These are phyloP conservation scores for Haplographium delicatum DNA, from an alignment of 495 filamentous ascomycete species.

Conservation along the genomic window DNA sequence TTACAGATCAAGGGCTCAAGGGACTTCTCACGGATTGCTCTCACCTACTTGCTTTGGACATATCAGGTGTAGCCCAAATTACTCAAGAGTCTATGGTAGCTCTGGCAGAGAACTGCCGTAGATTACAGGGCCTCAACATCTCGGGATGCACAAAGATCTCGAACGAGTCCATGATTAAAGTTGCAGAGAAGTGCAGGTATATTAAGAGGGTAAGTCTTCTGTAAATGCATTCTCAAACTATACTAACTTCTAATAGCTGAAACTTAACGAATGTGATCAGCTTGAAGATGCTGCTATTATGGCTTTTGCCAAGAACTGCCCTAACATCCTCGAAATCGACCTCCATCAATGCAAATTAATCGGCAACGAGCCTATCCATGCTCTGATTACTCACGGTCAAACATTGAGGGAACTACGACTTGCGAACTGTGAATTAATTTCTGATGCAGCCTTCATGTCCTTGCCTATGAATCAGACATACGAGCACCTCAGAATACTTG, in stretches of 20 bases:
- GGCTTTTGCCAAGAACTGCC: constrained; percentile 82
- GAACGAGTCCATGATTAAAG: constrained; percentile 74
- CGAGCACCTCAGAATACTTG: constrained; percentile 87
- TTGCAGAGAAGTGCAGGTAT: constrained; percentile 78
- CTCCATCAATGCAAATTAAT: constrained; percentile 79
- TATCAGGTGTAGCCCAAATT: constrained; percentile 72
- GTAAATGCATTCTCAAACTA: neutral
- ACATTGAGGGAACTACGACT: constrained; percentile 86
- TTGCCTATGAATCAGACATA: constrained; percentile 65
- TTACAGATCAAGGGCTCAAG: constrained; percentile 80
- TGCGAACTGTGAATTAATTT: constrained; percentile 74
- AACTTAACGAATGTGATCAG: constrained; percentile 83
- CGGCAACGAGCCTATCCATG: constrained; percentile 73
- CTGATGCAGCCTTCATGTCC: constrained; percentile 78
- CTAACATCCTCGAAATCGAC: constrained; percentile 92
- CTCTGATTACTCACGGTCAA: constrained; percentile 66
- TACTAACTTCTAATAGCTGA: constrained; percentile 56
- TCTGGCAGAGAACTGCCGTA: constrained; percentile 74
- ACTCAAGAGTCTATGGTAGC: constrained; percentile 76
- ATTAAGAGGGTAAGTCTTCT: constrained; percentile 70
- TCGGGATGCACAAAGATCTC: constrained; percentile 80
- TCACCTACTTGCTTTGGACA: constrained; percentile 83
- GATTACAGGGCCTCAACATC: constrained; percentile 91
- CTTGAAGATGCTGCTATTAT: constrained; percentile 73
- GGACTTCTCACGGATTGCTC: constrained; percentile 73